Evolutionary conservation across 495 filamentous ascomycete species (phyloP), one percentile per base, ranked within the genome.

Genomic region (Penicillium coprophilum): DNA sequence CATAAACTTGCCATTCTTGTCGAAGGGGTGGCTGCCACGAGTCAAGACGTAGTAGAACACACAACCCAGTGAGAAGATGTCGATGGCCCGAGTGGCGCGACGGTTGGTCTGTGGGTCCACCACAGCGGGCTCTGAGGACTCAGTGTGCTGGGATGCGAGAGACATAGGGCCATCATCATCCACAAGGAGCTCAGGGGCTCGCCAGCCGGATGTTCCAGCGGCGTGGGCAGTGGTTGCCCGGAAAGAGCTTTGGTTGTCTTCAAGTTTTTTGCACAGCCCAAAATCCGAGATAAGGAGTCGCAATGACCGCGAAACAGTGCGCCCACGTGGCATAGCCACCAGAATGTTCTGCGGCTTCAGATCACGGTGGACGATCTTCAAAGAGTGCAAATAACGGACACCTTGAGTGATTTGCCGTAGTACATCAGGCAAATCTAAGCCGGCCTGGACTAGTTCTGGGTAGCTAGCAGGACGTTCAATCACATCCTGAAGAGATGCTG

Each of bases 311-410:
- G 65, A 57, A 0, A 68, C 56, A 1, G 60, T 64, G 32, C 76
- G 74, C 12, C 73, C 75, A 9, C 76, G 71, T 4, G 74, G 75
- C 76, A 70, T 84, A 73, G 73, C 78, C 47, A 96, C 91, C 0
- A 98, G 80, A 44, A 97, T 96, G 62, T 98, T 98, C 63, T 97
- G 94, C 1, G 94, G 94, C 68, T 98, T 98, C 61, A 98, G 79
- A 70, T 98, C 94, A 46, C 94, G 89, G 69, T 98, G 94, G 12
- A 98, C 95, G 61, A 98, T 96, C 50, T 95, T 87, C 43, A 97
- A 80, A 13, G 85, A 87, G 70, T 98, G 94, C 19, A 98, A 77
- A 72, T 97, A 91, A 52, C 87, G 84, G 13, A 98, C 77, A 17
- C 94, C 94, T 36, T 85, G 85, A 9, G 90, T 87, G 58, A 97